These are phyloP conservation scores for Raddia distichophylla DNA, from an alignment of 176 grass and related monocot species.

Conservation along the genomic window DNA sequence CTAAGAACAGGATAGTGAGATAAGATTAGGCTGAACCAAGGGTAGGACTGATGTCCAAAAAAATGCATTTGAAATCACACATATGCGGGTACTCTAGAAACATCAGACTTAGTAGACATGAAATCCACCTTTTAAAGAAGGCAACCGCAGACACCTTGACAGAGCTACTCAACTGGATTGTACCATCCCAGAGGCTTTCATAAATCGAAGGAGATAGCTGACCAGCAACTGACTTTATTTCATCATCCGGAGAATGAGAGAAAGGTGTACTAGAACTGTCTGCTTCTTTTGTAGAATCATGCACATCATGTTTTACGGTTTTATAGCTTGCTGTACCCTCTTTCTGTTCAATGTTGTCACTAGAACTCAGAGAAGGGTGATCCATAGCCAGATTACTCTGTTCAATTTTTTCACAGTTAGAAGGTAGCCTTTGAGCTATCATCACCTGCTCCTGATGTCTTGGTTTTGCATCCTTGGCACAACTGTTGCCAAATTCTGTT, in stretches of 20 bases:
- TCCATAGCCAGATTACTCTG: background rate
- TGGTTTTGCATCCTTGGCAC: background rate
- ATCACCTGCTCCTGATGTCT: background rate
- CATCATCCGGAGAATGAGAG: slow-evolving; percentile 12
- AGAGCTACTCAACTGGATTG: slow-evolving; percentile 8
- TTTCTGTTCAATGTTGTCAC: background rate
- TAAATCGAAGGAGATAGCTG: background rate
- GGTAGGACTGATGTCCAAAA: background rate
- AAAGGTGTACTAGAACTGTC: background rate
- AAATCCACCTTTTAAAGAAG: slow-evolving; percentile 32
- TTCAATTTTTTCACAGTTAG: background rate
- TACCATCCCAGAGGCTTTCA: slow-evolving; percentile 19
- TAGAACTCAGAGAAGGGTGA: slow-evolving; percentile 3
- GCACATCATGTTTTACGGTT: background rate
- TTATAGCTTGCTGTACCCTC: slow-evolving; percentile 1
- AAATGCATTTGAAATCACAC: background rate
- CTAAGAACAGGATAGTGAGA: background rate
- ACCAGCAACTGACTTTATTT: background rate
- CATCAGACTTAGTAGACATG: background rate
- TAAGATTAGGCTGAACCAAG: background rate
- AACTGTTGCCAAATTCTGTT: background rate
- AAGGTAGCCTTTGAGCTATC: background rate
- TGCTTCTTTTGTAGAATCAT: background rate
- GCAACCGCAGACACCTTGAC: slow-evolving; percentile 1
- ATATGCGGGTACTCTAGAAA: background rate